Base-by-base conservation (phyloP, 345 rosid genomes). In the Melastoma malabathricum region DNA sequence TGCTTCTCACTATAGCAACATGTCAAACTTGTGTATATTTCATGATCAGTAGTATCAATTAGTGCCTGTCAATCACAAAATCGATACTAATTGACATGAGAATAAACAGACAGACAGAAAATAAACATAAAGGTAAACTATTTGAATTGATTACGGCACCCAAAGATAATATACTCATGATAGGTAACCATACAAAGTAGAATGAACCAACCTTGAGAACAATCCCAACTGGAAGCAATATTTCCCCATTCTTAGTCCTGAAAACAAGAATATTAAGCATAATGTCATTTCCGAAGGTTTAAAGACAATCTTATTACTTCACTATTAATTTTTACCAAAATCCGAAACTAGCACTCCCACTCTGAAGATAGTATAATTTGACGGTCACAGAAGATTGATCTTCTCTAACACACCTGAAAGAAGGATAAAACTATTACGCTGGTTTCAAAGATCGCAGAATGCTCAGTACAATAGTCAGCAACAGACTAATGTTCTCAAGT, bases 301-400 rank as follows among this genome's bases (percentile, higher is more conserved):
- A 41, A 29, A 29, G 38, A 29, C 41, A 31, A 47, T 46, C 48
- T 18, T 18, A 50, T 45, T 44, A 50, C 43, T 8, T 20, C 23
- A 52, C 54, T 6, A 31, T 58, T 48, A 54, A 22, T 65, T 38
- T 44, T 22, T 46, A 92, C 98, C 98, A 92, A 74, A 92, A 76
- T 74, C 98, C 96, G 64, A 92, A 69, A 64, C 94, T 71, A 59
- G 93, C 96, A 72, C 96, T 92, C 63, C 98, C 98, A 68, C 79
- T 92, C 54, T 72, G 82, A 66, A 84, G 83, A 65, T 87, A 92
- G 67, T 92, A 87, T 61, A 92, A 54, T 61, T 82, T 87, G 49
- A 87, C 64, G 38, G 93, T 70, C 58, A 92, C 66, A 50, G 98
- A 77, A 46, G 96, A 82, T 60, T 75, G 87, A 68, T 76, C 86